Base-by-base conservation (phyloP, 305 asterid species). In the Fraxinus floribunda region DNA sequence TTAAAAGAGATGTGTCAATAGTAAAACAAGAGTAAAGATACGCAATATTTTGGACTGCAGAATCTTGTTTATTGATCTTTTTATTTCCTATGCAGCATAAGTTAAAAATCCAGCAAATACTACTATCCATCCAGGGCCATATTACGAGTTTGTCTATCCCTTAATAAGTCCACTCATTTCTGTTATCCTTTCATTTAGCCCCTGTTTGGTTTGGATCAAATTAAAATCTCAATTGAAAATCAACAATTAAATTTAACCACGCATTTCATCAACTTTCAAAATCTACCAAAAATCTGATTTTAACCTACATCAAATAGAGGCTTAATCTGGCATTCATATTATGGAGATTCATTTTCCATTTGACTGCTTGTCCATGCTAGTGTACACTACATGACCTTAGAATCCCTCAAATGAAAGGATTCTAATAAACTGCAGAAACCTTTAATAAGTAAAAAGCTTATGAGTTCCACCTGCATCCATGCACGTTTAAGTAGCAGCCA, bases 401-500 rank as follows among this genome's bases (percentile, higher is more conserved):
- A 80, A 44, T 79, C 81, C 79, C 57, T 64, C 80, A 34, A n/a
- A 72, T 13, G 75, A 52, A 57, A 39, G 78, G 74, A 39, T 73
- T 70, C 72, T 3, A 32, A 11, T 29, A 68, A 76, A 77, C 34
- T 7, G 55, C 36, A 22, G 75, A 70, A 7, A 39, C 64, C 46
- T 80, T 20, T 15, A n/a, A 75, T 22, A 35, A 41, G 32, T 41
- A 76, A 36, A 62, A 41, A 82, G 80, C 46, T 26, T 30, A 71
- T 82, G 75, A 79, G 62, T 82, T 71, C 74, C 86, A 91, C 99
- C 95, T 96, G 99, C 99, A 94, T 91, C 99, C 98, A 96, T 41
- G 99, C 99, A 79, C 98, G 98, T 86, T 85, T 94, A 80, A 96
- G 94, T 83, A 96, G 98, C 77, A 96, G 86, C 78, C 83, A 77